Percentiles rank a stretch among this genome's conserved stretches.
These are phyloP conservation scores for Phoma herbarum DNA, from an alignment of 2,329 filamentous ascomycete genomes.

Conservation along the genomic window DNA sequence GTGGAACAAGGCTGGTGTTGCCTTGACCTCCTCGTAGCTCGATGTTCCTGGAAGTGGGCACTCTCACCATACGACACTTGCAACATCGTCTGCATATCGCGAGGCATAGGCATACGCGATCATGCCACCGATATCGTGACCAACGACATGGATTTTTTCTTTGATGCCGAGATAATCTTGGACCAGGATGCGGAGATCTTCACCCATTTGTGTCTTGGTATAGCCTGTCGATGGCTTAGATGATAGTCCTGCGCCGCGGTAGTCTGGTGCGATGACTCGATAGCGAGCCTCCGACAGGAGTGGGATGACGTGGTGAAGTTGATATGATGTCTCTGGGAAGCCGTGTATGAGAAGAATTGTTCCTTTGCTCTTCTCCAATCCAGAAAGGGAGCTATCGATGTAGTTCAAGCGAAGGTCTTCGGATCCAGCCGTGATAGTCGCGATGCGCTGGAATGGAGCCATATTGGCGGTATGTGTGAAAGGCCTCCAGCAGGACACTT, in stretches of 20 bases:
- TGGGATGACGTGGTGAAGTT: not conserved
- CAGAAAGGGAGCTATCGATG: not conserved
- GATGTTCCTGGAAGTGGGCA: not conserved
- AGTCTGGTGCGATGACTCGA: not conserved
- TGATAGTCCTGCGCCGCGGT: not conserved
- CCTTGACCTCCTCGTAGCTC: not conserved
- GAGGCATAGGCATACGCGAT: not conserved
- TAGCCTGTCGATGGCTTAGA: not conserved
- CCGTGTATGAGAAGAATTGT: not conserved
- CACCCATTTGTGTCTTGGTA: not conserved
- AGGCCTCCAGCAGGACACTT: not conserved
- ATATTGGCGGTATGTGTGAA: not conserved
- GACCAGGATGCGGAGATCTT: not conserved
- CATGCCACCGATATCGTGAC: not conserved
- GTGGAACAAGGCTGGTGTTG: not conserved
- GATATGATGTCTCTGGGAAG: not conserved
- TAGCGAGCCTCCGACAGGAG: not conserved
- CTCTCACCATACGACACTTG: not conserved
- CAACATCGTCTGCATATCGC: not conserved
- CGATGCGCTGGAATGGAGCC: not conserved
- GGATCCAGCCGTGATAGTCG: not conserved
- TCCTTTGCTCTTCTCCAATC: not conserved
- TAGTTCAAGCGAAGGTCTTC: not conserved
- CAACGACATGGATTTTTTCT: not conserved
- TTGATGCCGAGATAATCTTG: not conserved